Conservation (phyloP, 345 rosid species). For the Aquilaria sinensis region DNA sequence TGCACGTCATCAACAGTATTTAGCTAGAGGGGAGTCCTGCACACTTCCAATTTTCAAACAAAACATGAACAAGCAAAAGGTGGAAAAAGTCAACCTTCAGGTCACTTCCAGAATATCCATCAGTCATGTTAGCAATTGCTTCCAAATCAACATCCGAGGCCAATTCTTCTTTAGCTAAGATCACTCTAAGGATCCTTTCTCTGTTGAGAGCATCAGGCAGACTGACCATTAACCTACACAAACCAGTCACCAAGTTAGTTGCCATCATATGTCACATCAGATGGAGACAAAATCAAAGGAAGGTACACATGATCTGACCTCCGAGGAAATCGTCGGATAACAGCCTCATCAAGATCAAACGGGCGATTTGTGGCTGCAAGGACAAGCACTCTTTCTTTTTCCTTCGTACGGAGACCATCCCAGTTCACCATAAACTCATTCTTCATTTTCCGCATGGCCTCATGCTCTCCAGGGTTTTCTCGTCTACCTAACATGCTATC, state of each 20-base stretch:
- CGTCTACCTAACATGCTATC: slow-evolving; percentile 99
- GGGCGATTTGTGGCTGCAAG: slow-evolving; percentile 98
- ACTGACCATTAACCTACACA: slow-evolving; percentile 88
- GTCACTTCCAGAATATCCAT: slow-evolving; percentile 98
- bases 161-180: slow-evolving; percentile 87
- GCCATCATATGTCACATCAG: background rate
- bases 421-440: slow-evolving; percentile 98
- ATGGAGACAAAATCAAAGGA: slow-evolving; percentile 1
- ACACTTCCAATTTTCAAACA: background rate
- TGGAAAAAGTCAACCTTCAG: slow-evolving; percentile 48
- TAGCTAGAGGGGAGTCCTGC: background rate
- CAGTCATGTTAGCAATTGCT: slow-evolving; percentile 85
- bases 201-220: slow-evolving; percentile 84
- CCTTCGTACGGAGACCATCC: slow-evolving; percentile 97
- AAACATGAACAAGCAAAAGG: background rate
- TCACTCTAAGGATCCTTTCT: slow-evolving; percentile 75
- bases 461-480: slow-evolving; percentile 99
- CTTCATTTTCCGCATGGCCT: slow-evolving; percentile 99
- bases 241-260: slow-evolving; percentile 7
- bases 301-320: slow-evolving; percentile 32
- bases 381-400: slow-evolving; percentile 89
- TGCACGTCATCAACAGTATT: too few relatives aligned
- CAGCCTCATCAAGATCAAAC: slow-evolving; percentile 98
- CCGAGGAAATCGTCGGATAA: slow-evolving; percentile 93
- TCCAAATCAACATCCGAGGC: slow-evolving; percentile 63